Conservation (phyloP, 345 rosid genomes). For the Moricandia arvensis region DNA sequence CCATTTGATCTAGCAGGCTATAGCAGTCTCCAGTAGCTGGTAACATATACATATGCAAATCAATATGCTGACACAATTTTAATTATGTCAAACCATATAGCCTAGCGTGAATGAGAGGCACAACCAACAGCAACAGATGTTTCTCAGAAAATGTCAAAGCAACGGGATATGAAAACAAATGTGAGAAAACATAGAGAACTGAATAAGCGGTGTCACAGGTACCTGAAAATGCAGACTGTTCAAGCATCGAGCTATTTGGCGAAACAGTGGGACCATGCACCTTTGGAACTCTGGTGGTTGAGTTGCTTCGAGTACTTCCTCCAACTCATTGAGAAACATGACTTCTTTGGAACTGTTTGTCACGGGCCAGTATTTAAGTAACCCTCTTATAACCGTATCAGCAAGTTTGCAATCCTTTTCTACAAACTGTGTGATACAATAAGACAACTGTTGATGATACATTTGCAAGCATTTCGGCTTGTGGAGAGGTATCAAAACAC, state of each 20-base stretch:
- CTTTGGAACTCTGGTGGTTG: constrained; percentile 68
- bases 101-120: neutral
- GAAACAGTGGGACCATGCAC: constrained; percentile 68
- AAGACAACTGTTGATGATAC: constrained; percentile 73
- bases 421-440: constrained; percentile 64
- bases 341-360: constrained; percentile 73
- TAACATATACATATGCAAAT: neutral
- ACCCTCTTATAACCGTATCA: constrained; percentile 58
- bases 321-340: constrained; percentile 68
- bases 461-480: constrained; percentile 64
- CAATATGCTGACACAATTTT: neutral
- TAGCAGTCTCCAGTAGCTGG: too few relatives aligned
- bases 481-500: constrained; percentile 70
- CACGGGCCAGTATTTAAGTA: constrained; percentile 67
- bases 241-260: constrained; percentile 63
- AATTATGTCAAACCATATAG: neutral
- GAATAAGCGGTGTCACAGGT: neutral
- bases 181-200: neutral
- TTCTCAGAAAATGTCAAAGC: constrained; percentile 10
- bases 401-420: constrained; percentile 76
- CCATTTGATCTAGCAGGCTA: neutral
- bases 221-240: constrained; percentile 83
- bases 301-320: constrained; percentile 72
- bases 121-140: constrained; percentile 9
- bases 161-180: too few relatives aligned